phyloP scores from a whole-genome alignment of 2,329 filamentous ascomycete species.

The Trichophyton verrucosum region DNA sequence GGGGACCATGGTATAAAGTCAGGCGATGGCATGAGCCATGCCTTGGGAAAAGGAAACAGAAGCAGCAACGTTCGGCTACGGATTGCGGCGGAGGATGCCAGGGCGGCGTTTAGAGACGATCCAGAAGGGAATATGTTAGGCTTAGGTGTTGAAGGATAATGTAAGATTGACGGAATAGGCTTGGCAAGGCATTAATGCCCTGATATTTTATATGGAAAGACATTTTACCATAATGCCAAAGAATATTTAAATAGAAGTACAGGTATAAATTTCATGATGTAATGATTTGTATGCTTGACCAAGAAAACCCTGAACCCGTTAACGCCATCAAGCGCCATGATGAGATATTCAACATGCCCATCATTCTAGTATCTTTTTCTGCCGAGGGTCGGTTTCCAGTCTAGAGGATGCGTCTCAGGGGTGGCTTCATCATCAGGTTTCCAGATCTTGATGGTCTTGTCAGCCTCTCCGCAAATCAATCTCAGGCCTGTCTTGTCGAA shows the following conservation, averaged over 20 bases:
- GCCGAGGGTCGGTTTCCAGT: constrained; percentile 76
- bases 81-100: constrained; percentile 82
- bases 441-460: constrained; percentile 99
- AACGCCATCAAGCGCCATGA: constrained; percentile 7
- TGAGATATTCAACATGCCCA: constrained; percentile 7
- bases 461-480: constrained; percentile 85
- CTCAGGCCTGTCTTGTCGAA: constrained; percentile 83
- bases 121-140: constrained; percentile 71
- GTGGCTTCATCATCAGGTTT: constrained; percentile 86
- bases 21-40: constrained; percentile 24
- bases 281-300: background rate
- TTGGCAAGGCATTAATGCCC: background rate
- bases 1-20: constrained; percentile 19
- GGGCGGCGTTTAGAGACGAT: constrained; percentile 77
- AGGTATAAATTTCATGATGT: background rate
- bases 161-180: background rate
- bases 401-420: constrained; percentile 76
- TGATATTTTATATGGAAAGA: background rate
- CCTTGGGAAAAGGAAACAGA: constrained; percentile 60
- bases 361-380: constrained; percentile 57
- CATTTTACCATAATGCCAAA: background rate
- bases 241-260: background rate
- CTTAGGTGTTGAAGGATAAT: constrained; percentile 34
- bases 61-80: constrained; percentile 77
- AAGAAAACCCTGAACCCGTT: background rate